Evolutionary conservation across 768 basidiomycete species (phyloP).

Genomic region (Termitomyces sp.): DNA sequence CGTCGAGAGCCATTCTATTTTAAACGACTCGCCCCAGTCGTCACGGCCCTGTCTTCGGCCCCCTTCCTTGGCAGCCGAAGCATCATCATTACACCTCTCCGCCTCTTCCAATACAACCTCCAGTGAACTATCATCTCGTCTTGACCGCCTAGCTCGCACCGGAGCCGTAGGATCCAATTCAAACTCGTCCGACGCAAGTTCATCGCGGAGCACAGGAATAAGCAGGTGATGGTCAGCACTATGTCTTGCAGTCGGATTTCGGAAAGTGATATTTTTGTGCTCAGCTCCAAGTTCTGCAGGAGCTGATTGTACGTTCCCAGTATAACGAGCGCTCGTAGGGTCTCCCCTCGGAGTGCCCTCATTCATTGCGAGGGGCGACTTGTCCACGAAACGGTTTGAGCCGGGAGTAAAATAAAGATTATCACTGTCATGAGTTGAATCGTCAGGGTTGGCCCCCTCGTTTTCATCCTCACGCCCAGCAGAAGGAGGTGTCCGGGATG

Average conservation of each 20-base stretch:
- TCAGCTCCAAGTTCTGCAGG: slow-evolving; percentile 46
- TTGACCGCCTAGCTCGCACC: slow-evolving; percentile 25
- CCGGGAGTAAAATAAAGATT: slow-evolving; percentile 29
- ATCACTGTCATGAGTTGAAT: neutral
- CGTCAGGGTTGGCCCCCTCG: slow-evolving; percentile 8
- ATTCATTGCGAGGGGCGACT: slow-evolving; percentile 34
- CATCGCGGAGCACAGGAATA: neutral
- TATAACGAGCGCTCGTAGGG: neutral
- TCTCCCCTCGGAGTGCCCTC: neutral
- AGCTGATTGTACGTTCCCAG: slow-evolving; percentile 32
- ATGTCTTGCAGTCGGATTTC: slow-evolving; percentile 19
- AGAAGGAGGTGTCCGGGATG: slow-evolving; percentile 22
- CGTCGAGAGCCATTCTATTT: slow-evolving; percentile 77
- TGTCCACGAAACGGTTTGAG: slow-evolving; percentile 33
- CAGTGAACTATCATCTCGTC: slow-evolving; percentile 7
- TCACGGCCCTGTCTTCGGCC: slow-evolving; percentile 16
- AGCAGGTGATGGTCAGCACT: slow-evolving; percentile 28
- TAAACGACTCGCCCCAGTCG: slow-evolving; percentile 80
- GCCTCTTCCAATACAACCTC: slow-evolving; percentile 22
- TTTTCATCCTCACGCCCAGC: slow-evolving; percentile 12
- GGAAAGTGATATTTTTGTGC: slow-evolving; percentile 23
- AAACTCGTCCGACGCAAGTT: slow-evolving; percentile 18
- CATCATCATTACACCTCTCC: slow-evolving; percentile 10
- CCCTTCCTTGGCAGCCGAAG: slow-evolving; percentile 11
- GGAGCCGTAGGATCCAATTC: slow-evolving; percentile 38